Percentiles rank a stretch among this genome's conserved stretches.
Conservation (phyloP, 129 eudicot genomes). For the Flaveria ramosissima region DNA sequence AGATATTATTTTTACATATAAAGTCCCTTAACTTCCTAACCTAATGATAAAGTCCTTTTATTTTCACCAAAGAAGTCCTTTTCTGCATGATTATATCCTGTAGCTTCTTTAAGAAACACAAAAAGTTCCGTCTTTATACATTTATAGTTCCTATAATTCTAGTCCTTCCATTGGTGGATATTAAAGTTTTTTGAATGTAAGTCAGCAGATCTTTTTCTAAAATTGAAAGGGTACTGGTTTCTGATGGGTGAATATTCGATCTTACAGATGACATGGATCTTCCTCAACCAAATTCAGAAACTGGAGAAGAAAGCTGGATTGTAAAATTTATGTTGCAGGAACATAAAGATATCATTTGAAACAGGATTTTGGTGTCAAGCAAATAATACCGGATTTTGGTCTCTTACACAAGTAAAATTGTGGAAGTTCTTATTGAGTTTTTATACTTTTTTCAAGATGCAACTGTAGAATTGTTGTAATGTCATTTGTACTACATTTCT, state of each 20-base stretch:
- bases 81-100: neutral
- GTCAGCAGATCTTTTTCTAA: neutral
- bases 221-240: conserved; percentile 2
- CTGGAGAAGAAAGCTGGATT: conserved; percentile 66
- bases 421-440: conserved; percentile 9
- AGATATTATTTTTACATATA: neutral
- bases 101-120: too few relatives aligned
- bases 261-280: conserved; percentile 92
- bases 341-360: neutral
- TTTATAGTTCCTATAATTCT: neutral
- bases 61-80: neutral
- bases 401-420: conserved; percentile 30
- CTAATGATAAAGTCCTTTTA: too few relatives aligned
- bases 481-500: conserved; percentile 28
- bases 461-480: conserved; percentile 29
- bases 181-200: too few relatives aligned
- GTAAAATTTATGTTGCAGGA: conserved; percentile 40
- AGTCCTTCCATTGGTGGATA: neutral
- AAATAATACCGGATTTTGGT: conserved; percentile 36
- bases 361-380: conserved; percentile 16
- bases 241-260: neutral
- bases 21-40: too few relatives aligned
- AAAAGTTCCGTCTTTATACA: too few relatives aligned
- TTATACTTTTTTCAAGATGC: conserved; percentile 33
- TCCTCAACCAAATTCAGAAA: conserved; percentile 90